Percentiles rank a stretch among this genome's conserved stretches.
These are phyloP conservation scores for Bryoglossum gracile DNA, from an alignment of 495 filamentous ascomycete species.

Conservation along the genomic window DNA sequence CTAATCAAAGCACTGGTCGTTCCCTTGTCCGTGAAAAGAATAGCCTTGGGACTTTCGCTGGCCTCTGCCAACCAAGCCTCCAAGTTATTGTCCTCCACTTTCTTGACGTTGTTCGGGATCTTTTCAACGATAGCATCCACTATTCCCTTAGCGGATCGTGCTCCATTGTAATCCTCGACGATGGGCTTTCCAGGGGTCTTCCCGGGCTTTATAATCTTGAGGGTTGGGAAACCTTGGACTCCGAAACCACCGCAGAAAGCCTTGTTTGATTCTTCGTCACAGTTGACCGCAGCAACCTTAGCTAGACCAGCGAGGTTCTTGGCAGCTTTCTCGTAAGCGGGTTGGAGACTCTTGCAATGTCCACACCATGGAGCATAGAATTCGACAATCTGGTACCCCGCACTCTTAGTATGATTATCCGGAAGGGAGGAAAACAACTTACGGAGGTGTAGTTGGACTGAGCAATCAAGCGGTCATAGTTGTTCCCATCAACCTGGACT, in stretches of 20 bases:
- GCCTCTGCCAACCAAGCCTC: conserved; percentile 67
- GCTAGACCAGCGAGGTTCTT: conserved; percentile 81
- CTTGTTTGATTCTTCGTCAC: conserved; percentile 93
- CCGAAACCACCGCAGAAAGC: conserved; percentile 80
- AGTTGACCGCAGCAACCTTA: conserved; percentile 91
- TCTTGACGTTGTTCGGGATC: conserved; percentile 88
- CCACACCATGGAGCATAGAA: conserved; percentile 97
- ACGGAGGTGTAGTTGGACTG: conserved; percentile 89
- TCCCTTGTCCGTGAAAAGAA: conserved; percentile 93
- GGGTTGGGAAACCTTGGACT: conserved; percentile 89
- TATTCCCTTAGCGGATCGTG: conserved; percentile 74
- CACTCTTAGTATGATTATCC: no score
- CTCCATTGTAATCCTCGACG: conserved; percentile 90
- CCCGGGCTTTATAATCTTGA: conserved; percentile 86
- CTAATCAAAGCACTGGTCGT: conserved; percentile 75
- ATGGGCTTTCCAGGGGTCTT: conserved; percentile 76
- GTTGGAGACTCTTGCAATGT: conserved; percentile 92
- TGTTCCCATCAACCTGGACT: conserved; percentile 74
- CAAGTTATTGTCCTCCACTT: conserved; percentile 69
- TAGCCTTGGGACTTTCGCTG: conserved; percentile 72
- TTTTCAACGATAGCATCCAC: conserved; percentile 75
- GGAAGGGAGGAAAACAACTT: conserved; percentile 34
- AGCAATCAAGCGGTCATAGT: conserved; percentile 76
- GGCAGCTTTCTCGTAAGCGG: conserved; percentile 90
- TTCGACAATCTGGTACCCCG: conserved; percentile 52